These are phyloP conservation scores for Hevea brasiliensis DNA, from an alignment of 345 rosid genomes.

Conservation along the genomic window DNA sequence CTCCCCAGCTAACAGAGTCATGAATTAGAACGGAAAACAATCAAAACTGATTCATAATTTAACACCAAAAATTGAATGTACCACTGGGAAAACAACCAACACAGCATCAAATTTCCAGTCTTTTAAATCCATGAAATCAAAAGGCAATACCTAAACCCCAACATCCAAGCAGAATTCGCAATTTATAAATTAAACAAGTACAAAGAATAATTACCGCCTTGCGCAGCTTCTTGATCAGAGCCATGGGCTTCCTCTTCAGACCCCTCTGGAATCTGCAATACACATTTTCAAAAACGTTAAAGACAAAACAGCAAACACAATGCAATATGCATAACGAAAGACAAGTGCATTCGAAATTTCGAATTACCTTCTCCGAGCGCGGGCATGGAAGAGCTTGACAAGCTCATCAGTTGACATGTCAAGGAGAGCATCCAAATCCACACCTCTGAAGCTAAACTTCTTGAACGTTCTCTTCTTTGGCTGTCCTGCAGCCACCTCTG, in stretches of 20 bases:
- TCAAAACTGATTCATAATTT: too few relatives aligned
- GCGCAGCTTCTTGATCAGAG: slow-evolving; percentile 38
- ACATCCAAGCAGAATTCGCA: neutral
- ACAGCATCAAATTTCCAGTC: too few relatives aligned
- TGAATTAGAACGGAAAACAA: neutral
- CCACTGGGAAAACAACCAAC: neutral
- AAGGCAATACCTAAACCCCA: too few relatives aligned
- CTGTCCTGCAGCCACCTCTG: slow-evolving; percentile 37
- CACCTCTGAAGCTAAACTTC: slow-evolving; percentile 39
- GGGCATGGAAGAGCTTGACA: slow-evolving; percentile 29
- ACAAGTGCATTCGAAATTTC: neutral
- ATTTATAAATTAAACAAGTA: neutral
- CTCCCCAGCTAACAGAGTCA: neutral
- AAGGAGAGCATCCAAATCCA: slow-evolving; percentile 39
- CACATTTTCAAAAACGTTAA: neutral
- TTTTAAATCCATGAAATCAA: neutral
- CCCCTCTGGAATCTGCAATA: slow-evolving; percentile 82
- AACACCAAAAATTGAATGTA: neutral
- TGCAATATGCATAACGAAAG: neutral
- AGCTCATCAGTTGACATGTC: slow-evolving; percentile 37
- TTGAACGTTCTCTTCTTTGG: slow-evolving; percentile 37
- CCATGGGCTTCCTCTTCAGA: slow-evolving; percentile 47
- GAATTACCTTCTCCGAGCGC: slow-evolving; percentile 33
- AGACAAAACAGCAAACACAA: neutral
- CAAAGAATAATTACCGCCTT: slow-evolving; percentile 24